Conservation (phyloP, 2,329 filamentous ascomycete genomes). For the Pestalotiopsis sp. region DNA sequence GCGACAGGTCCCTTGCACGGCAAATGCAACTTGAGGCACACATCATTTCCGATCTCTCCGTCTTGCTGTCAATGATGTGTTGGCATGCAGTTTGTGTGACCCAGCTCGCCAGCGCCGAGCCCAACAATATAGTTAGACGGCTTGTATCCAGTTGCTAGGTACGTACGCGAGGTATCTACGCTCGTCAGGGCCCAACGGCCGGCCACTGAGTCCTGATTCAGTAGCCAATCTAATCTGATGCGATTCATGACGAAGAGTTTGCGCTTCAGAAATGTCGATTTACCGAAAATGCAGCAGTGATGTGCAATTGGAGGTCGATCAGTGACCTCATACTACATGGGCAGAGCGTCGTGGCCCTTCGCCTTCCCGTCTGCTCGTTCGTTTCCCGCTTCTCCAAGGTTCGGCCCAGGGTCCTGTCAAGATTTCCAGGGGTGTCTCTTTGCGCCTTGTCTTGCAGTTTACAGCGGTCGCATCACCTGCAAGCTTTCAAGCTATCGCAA, state of each 20-base stretch:
- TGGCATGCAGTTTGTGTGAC: not conserved
- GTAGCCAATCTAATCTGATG: too few relatives aligned
- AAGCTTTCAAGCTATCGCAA: not conserved
- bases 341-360: not conserved
- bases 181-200: too few relatives aligned
- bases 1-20: too few relatives aligned
- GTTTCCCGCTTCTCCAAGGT: not conserved
- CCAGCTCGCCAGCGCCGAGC: not conserved
- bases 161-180: too few relatives aligned
- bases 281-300: constrained; percentile 2
- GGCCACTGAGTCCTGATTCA: too few relatives aligned
- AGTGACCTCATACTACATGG: constrained; percentile 9
- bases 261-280: not conserved
- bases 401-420: constrained; percentile 3
- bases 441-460: not conserved
- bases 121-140: not conserved
- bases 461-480: not conserved
- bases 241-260: not conserved
- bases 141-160: too few relatives aligned
- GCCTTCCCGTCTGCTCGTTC: not conserved
- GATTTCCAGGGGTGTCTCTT: not conserved
- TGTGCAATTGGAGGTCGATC: constrained; percentile 1
- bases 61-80: not conserved
- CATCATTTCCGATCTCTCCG: not conserved
- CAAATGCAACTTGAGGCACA: not conserved